Evolutionary conservation across 805 yeast species (phyloP), one percentile per base, ranked within the genome.

Genomic region (Starmerella ratchasimensis): DNA sequence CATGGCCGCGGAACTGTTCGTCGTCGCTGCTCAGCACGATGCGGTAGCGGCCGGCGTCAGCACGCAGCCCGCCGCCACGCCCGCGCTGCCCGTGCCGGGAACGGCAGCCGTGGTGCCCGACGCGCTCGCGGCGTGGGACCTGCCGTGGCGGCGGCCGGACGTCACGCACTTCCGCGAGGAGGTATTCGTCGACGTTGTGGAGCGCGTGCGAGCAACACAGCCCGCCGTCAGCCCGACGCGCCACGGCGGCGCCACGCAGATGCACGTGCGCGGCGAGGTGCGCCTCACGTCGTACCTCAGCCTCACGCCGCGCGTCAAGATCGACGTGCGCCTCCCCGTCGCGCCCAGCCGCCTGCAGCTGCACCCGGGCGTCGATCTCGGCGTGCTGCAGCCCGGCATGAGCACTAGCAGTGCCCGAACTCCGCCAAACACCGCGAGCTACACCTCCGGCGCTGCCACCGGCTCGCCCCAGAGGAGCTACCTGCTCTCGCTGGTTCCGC

Each of bases 101-200:
- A n/a, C n/a, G n/a, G n/a, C n/a, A n/a, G n/a, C n/a, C n/a, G n/a
- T n/a, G n/a, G 25, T 34, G 7, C 39, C 47, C 8, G 41, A 41
- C 22, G 25, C 30, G n/a, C 32, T 42, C 2, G 40, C 36, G 1
- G 40, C 47, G 1, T 46, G 51, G 51, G 43, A 42, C 24, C 18
- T 41, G 7, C 94, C 94, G 1, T 88, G 97, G 97, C 69, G 97
- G 50, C 64, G 71, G 33, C 54, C 75, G 4, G 69, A 73, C 45
- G 77, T 80, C n/a, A 70, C 68, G 46, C 74, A 81, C 54, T 68
- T 81, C 3, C 75, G 75, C 46, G 83, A 88, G 56, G 97, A 88
- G 57, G 65, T 88, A 57, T 83, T 76, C 54, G 78, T 88, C 7
- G 97, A 90, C 57, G 55, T 90, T 5, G 64, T 67, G 2, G 98